Conservation (phyloP, 1,284 basidiomycete species). For the Ceratobasidium sp. region DNA sequence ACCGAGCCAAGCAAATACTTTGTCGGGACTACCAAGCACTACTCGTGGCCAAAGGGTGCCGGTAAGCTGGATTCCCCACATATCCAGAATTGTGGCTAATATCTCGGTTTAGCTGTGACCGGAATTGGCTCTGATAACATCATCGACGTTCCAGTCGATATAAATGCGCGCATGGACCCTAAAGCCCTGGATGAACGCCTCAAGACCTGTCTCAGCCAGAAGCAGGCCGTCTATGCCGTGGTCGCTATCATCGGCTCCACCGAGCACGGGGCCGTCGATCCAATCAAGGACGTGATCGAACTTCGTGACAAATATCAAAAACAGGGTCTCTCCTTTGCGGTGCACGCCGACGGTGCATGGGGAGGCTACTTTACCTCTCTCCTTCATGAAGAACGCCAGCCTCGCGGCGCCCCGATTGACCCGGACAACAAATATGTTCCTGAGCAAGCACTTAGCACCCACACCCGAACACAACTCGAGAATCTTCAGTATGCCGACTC, state of each 20-base stretch:
- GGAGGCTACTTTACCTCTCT: conserved; percentile 53
- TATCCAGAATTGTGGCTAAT: neutral
- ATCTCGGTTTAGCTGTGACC: conserved; percentile 49
- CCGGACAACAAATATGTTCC: conserved; percentile 45
- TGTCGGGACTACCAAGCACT: conserved; percentile 52
- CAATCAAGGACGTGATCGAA: conserved; percentile 52
- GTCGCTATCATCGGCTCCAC: conserved; percentile 57
- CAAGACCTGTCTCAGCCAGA: conserved; percentile 47
- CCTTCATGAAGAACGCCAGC: conserved; percentile 2
- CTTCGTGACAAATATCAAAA: conserved; percentile 50
- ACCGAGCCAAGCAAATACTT: conserved; percentile 46
- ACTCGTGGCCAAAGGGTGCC: conserved; percentile 59
- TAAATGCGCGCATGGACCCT: conserved; percentile 51
- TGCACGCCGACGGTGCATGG: conserved; percentile 58
- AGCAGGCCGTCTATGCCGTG: conserved; percentile 54
- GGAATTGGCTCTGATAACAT: conserved; percentile 56
- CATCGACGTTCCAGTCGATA: conserved; percentile 51
- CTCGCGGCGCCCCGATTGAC: conserved; percentile 7
- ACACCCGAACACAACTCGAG: conserved; percentile 45
- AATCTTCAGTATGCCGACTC: conserved; percentile 50
- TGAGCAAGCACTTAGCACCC: conserved; percentile 44
- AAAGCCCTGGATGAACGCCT: conserved; percentile 47
- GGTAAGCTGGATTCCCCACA: conserved; percentile 45
- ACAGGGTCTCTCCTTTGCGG: conserved; percentile 52
- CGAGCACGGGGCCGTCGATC: conserved; percentile 57